These are phyloP conservation scores for Ogataea neopini DNA, from an alignment of 805 yeast species.

Conservation along the genomic window DNA sequence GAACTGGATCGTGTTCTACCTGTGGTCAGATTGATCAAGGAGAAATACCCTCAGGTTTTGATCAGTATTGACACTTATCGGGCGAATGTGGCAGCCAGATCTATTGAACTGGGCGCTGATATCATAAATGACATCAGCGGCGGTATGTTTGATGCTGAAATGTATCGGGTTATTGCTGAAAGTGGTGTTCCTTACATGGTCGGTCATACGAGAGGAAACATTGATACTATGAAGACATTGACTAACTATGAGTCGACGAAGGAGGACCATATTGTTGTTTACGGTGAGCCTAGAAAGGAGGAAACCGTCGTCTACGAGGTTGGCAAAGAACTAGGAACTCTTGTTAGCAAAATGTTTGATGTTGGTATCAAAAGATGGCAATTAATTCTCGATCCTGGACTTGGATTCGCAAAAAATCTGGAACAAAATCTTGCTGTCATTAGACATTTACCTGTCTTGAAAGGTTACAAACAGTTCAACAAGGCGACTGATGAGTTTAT, in stretches of 20 bases:
- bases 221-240: conserved; percentile 65
- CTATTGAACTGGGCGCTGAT: conserved; percentile 79
- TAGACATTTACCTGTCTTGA: conserved; percentile 46
- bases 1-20: conserved; percentile 75
- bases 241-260: conserved; percentile 48
- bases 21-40: conserved; percentile 60
- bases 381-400: conserved; percentile 87
- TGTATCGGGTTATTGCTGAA: conserved; percentile 69
- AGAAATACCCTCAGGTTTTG: conserved; percentile 39
- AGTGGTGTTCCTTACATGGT: conserved; percentile 75
- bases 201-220: conserved; percentile 84
- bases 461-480: conserved; percentile 42
- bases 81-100: conserved; percentile 66
- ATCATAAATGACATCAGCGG: conserved; percentile 89
- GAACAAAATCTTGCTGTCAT: conserved; percentile 69
- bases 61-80: conserved; percentile 91
- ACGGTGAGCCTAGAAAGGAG: conserved; percentile 1
- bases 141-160: conserved; percentile 66
- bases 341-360: conserved; percentile 54
- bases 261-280: not conserved
- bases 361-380: conserved; percentile 87
- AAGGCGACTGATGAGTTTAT: conserved; percentile 33
- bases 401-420: conserved; percentile 91
- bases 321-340: conserved; percentile 56
- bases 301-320: conserved; percentile 48